Evolutionary conservation across 1,284 basidiomycete species (phyloP).

Genomic region (Cryptococcus sp.): DNA sequence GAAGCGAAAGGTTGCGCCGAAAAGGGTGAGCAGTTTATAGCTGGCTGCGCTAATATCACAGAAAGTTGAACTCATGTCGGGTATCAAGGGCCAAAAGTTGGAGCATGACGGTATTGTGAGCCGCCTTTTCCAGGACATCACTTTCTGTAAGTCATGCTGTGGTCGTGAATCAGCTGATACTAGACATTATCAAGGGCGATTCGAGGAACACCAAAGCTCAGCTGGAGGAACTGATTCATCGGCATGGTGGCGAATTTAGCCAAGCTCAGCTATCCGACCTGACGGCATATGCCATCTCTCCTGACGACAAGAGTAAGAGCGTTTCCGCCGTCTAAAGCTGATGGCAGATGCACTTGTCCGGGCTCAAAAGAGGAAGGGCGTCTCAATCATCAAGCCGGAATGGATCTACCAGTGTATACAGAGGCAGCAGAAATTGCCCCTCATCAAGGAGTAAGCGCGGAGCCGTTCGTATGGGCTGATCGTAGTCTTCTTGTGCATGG

Average conservation of each 20-base stretch:
- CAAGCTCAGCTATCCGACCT: conserved; percentile 50
- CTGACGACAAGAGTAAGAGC: conserved; percentile 38
- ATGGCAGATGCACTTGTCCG: conserved; percentile 36
- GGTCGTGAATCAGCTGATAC: background rate
- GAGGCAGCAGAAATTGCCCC: conserved; percentile 53
- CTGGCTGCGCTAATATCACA: background rate
- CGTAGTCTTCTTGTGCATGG: conserved; percentile 41
- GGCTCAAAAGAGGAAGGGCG: conserved; percentile 51
- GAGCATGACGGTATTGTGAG: conserved; percentile 58
- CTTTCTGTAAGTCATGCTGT: conserved; percentile 60
- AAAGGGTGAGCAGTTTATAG: conserved; percentile 11
- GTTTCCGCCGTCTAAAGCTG: background rate
- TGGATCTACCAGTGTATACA: conserved; percentile 78
- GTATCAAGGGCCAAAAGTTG: conserved; percentile 59
- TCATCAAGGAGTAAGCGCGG: conserved; percentile 59
- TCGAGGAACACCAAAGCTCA: conserved; percentile 26
- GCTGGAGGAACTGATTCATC: conserved; percentile 54
- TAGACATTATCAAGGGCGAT: conserved; percentile 62
- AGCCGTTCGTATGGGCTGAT: background rate
- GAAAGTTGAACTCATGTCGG: conserved; percentile 59
- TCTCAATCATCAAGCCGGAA: conserved; percentile 68
- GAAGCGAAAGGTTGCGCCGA: conserved; percentile 24
- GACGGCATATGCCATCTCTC: conserved; percentile 52
- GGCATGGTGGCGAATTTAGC: conserved; percentile 66
- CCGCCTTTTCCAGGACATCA: conserved; percentile 64